Conservation (phyloP, 768 basidiomycete genomes). For the Amanita inopinata region DNA sequence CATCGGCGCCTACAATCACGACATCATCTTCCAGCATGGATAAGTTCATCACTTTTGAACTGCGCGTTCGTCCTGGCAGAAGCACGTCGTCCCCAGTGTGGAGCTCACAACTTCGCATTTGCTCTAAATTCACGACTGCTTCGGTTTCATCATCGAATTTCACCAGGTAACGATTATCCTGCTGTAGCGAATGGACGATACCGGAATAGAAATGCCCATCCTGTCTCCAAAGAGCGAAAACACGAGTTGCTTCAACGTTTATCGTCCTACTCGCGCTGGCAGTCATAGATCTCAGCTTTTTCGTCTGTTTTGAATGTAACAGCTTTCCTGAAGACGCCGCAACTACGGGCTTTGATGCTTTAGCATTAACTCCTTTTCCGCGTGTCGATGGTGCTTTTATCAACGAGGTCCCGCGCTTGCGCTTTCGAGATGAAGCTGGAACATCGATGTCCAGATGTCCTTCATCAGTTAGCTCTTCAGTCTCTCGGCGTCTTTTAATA, state of each 20-base stretch:
- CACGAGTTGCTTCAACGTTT: constrained; percentile 34
- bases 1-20: constrained; percentile 31
- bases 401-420: constrained; percentile 27
- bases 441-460: constrained; percentile 26
- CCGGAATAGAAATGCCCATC: constrained; percentile 58
- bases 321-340: constrained; percentile 11
- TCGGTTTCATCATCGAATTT: constrained; percentile 59
- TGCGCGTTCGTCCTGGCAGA: constrained; percentile 20
- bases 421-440: constrained; percentile 28
- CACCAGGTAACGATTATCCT: constrained; percentile 31
- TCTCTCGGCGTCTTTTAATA: constrained; percentile 28
- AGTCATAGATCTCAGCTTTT: constrained; percentile 29
- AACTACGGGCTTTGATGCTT: constrained; percentile 12
- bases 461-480: constrained; percentile 33
- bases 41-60: constrained; percentile 25
- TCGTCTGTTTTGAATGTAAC: constrained; percentile 24
- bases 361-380: constrained; percentile 11
- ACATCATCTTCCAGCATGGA: constrained; percentile 19
- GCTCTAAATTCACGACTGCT: constrained; percentile 34
- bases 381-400: constrained; percentile 16
- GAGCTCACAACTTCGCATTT: constrained; percentile 45
- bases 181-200: constrained; percentile 29
- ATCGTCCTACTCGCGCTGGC: constrained; percentile 14
- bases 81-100: constrained; percentile 49
- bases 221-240: constrained; percentile 62